Conservation (phyloP, 768 basidiomycete species). For the Mycena metata region DNA sequence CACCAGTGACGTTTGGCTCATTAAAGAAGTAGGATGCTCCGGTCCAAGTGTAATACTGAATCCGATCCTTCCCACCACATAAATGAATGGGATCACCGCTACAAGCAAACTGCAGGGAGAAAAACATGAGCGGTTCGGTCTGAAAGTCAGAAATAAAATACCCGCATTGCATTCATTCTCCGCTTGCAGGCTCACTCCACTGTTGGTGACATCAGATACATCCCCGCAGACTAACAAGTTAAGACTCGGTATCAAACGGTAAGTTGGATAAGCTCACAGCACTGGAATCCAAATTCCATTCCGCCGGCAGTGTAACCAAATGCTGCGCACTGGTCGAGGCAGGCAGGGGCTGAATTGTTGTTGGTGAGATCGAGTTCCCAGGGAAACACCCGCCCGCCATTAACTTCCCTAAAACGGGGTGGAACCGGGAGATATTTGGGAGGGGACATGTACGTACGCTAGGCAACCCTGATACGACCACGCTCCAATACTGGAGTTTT, state of each 20-base stretch:
- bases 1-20: conserved; percentile 72
- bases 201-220: conserved; percentile 61
- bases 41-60: conserved; percentile 46
- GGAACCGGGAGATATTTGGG: background rate
- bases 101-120: no score
- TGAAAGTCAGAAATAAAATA: no score
- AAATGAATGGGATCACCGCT: conserved; percentile 81
- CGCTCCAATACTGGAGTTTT: conserved; percentile 68
- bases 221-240: conserved; percentile 75
- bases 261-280: conserved; percentile 65
- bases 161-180: conserved; percentile 60
- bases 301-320: conserved; percentile 83
- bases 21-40: conserved; percentile 70
- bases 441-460: conserved; percentile 57
- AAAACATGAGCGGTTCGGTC: no score
- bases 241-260: conserved; percentile 30
- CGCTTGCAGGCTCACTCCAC: conserved; percentile 39
- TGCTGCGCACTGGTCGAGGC: conserved; percentile 75
- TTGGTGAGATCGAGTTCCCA: conserved; percentile 69
- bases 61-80: conserved; percentile 68
- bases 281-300: conserved; percentile 66
- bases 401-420: conserved; percentile 60
- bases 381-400: conserved; percentile 65
- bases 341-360: conserved; percentile 76
- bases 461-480: conserved; percentile 80